These are phyloP conservation scores for Didymella pinodella DNA, from an alignment of 2,329 filamentous ascomycete species.

Conservation along the genomic window DNA sequence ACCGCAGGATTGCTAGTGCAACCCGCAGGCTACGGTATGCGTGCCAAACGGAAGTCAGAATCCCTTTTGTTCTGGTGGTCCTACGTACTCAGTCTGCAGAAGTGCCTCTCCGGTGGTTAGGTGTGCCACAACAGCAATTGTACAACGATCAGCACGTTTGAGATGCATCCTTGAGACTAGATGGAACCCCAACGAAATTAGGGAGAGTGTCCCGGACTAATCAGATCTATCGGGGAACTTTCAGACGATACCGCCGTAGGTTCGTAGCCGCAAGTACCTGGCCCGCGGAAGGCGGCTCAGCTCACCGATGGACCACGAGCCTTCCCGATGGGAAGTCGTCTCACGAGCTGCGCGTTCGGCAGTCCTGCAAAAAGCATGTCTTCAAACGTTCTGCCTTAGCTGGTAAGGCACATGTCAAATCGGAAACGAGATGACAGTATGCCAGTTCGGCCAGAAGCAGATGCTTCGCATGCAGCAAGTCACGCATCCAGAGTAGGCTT, in stretches of 20 bases:
- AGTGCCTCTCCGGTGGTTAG: background rate
- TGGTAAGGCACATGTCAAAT: background rate
- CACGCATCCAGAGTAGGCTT: background rate
- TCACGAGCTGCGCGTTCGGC: background rate
- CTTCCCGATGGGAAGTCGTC: background rate
- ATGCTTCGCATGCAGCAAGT: background rate
- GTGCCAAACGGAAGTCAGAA: background rate
- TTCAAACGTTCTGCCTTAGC: too few species aligned
- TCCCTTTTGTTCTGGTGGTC: background rate
- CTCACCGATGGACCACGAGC: background rate
- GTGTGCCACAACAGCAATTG: conserved; percentile 4
- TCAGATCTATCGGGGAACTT: background rate
- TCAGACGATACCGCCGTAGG: background rate
- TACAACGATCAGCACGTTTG: conserved; percentile 4
- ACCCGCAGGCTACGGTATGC: background rate
- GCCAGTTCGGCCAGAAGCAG: background rate
- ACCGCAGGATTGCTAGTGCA: background rate
- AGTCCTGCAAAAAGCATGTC: background rate
- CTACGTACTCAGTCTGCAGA: background rate
- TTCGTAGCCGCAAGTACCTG: background rate
- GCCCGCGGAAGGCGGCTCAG: conserved; percentile 3
- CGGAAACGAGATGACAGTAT: background rate
- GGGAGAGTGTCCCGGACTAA: background rate
- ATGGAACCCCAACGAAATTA: background rate
- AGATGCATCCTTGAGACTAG: background rate